Evolutionary conservation across 441 rosid genomes (phyloP), one percentile per base, ranked within the genome.

Genomic region (Pelargonium fulgidum): DNA sequence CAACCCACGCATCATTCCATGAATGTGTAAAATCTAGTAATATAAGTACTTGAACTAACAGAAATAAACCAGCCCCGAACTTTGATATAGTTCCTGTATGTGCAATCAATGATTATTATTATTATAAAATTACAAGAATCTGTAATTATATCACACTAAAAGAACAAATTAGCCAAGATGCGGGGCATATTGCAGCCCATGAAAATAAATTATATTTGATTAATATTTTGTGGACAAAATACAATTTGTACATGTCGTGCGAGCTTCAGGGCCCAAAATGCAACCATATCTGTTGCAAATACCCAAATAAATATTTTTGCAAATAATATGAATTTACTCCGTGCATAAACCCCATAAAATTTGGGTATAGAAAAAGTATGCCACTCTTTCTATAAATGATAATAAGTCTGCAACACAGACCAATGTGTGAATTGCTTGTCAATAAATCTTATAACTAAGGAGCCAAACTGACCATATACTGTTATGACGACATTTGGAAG

Each of bases 1-100:
- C 99, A 61, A 89, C 96, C 99, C 98, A 94, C 64, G 97, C 84
- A 80, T 94, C 98, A 76, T 94, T 92, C 98, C 98, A 92, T 0
- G 89, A 58, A 81, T 92, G 99, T 1, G 90, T 83, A 77, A 86
- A 90, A 70, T 92, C 97, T 42, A 94, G 79, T 71, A 94, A 77
- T 75, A 92, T 84, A 71, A 92, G 69, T 79, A 92, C 97, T 83
- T 92, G 98, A 81, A 89, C 97, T 87, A 92, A 80, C 65, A 94
- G 78, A 85, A 94, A 88, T 17, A 89, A 74, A 44, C 92, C 98
- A 29, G 96, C 98, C 39, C 98, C 99, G 76, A 92, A 94, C 72
- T 92, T 94, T 24, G 99, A 85, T 67, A 90, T 13, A 54, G 52
- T 77, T 77, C 85, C 99, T 94, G 85, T 82, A 85, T 79, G 61